These are phyloP conservation scores for Dothistroma pini DNA, from an alignment of 2,329 filamentous ascomycete species.

Conservation along the genomic window DNA sequence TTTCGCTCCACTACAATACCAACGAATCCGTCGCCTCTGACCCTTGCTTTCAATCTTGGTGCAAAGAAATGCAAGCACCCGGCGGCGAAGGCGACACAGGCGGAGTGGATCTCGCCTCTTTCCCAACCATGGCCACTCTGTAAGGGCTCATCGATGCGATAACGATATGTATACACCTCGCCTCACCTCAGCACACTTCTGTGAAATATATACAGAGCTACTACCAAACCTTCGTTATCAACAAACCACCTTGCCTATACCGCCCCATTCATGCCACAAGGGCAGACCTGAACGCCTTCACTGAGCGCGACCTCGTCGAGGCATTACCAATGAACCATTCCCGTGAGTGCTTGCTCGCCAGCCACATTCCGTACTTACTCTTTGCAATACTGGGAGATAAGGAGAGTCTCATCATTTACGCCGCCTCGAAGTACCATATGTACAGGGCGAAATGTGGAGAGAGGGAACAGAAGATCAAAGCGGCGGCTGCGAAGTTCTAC, in stretches of 20 bases:
- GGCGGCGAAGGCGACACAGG: slow-evolving; percentile 21
- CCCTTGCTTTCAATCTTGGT: slow-evolving; percentile 40
- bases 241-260: slow-evolving; percentile 44
- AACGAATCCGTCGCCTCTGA: slow-evolving; percentile 26
- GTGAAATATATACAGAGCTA: slow-evolving; percentile 53
- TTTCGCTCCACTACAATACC: slow-evolving; percentile 14
- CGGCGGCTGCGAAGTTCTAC: slow-evolving; percentile 19
- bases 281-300: slow-evolving; percentile 14
- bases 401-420: slow-evolving; percentile 20
- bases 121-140: slow-evolving; percentile 43
- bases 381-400: slow-evolving; percentile 18
- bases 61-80: slow-evolving; percentile 37
- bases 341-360: slow-evolving; percentile 46
- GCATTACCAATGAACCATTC: slow-evolving; percentile 44
- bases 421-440: slow-evolving; percentile 18
- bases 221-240: slow-evolving; percentile 48
- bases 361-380: slow-evolving; percentile 44
- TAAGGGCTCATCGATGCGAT: slow-evolving; percentile 45
- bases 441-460: slow-evolving; percentile 16
- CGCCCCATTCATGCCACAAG: slow-evolving; percentile 27
- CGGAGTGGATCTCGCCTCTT: slow-evolving; percentile 40
- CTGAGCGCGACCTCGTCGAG: slow-evolving; percentile 37
- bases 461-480: slow-evolving; percentile 12
- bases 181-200: slow-evolving; percentile 49
- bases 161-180: slow-evolving; percentile 54